These are phyloP conservation scores for Arachis monticola DNA, from an alignment of 331 rosid genomes.

Conservation along the genomic window DNA sequence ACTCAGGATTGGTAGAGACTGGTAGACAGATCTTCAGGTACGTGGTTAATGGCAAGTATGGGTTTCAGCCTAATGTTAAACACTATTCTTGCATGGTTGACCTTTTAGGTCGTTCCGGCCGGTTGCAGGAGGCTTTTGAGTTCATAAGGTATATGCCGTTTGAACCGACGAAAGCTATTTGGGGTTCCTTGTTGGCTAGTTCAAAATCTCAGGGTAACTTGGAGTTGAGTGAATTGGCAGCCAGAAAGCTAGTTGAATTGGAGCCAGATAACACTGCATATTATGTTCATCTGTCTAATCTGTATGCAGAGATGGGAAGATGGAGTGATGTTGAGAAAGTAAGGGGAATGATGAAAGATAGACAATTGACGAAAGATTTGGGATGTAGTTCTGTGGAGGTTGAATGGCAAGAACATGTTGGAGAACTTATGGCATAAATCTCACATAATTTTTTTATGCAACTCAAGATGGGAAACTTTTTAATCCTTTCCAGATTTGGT, in stretches of 20 bases:
- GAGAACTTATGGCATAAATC: conserved; percentile 38
- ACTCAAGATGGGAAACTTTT: conserved; percentile 15
- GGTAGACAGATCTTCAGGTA: conserved; percentile 59
- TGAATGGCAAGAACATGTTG: conserved; percentile 38
- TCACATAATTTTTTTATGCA: conserved; percentile 22
- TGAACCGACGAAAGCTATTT: conserved; percentile 67
- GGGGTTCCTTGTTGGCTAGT: conserved; percentile 72
- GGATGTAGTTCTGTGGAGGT: conserved; percentile 68
- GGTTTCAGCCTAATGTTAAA: conserved; percentile 56
- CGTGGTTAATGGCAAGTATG: conserved; percentile 54
- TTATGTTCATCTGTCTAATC: conserved; percentile 67
- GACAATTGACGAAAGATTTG: conserved; percentile 59
- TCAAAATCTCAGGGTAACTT: conserved; percentile 61
- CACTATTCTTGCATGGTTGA: conserved; percentile 85
- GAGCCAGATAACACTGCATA: conserved; percentile 69
- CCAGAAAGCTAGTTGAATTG: conserved; percentile 64
- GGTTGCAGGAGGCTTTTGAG: conserved; percentile 51
- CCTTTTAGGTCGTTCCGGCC: conserved; percentile 70
- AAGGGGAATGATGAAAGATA: conserved; percentile 63
- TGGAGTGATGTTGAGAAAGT: conserved; percentile 80
- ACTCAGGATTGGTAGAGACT: conserved; percentile 64
- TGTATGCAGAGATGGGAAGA: conserved; percentile 75
- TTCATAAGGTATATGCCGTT: conserved; percentile 58
- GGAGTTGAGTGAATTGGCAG: conserved; percentile 66
- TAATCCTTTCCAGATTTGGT: conserved; percentile 4